phyloP scores from a whole-genome alignment of 768 basidiomycete genomes.

The Mycena floridula region DNA sequence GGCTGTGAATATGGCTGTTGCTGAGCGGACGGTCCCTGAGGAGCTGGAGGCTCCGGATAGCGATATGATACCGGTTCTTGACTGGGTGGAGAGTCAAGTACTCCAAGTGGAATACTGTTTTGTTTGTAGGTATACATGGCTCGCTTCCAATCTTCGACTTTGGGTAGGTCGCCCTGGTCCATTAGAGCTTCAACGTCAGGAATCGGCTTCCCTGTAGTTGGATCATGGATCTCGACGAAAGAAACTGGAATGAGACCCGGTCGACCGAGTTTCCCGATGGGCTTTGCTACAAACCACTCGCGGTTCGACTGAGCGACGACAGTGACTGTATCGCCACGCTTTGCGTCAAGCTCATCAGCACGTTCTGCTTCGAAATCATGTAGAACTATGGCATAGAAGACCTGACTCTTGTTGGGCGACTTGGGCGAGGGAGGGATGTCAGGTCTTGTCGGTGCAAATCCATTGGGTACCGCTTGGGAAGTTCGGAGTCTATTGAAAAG shows the following conservation, averaged over 20 bases:
- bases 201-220: conserved; percentile 75
- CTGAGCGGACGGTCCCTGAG: conserved; percentile 23
- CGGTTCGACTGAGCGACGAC: conserved; percentile 99
- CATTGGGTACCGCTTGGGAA: conserved; percentile 29
- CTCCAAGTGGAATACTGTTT: conserved; percentile 90
- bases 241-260: conserved; percentile 96
- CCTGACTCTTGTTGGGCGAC: conserved; percentile 43
- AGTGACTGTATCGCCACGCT: conserved; percentile 87
- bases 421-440: conserved; percentile 20
- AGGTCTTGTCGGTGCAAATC: conserved; percentile 16
- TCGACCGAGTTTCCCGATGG: conserved; percentile 89
- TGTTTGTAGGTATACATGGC: conserved; percentile 95
- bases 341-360: conserved; percentile 93
- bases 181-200: conserved; percentile 73
- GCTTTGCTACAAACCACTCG: conserved; percentile 99
- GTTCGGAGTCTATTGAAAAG: conserved; percentile 29
- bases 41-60: conserved; percentile 13
- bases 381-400: conserved; percentile 90
- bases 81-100: conserved; percentile 60
- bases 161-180: conserved; percentile 83
- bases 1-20: conserved; percentile 14
- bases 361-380: conserved; percentile 97
- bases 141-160: conserved; percentile 99
- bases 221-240: conserved; percentile 96
- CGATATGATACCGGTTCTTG: conserved; percentile 28